Evolutionary conservation across 345 rosid species (phyloP).

Genomic region (Brassica nigra): DNA sequence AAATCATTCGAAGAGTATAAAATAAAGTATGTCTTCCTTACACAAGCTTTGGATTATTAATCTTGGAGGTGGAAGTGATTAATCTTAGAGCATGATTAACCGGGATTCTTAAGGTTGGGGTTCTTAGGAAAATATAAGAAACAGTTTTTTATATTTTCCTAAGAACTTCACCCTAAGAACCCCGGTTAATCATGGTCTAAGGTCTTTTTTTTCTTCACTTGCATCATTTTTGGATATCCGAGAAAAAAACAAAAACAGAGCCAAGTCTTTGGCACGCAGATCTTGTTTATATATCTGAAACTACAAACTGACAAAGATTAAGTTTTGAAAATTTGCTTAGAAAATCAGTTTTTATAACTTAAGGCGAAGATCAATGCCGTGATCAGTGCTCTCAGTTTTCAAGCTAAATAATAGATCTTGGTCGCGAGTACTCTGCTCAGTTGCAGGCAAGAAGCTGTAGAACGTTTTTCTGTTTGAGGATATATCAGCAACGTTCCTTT

Average conservation of each 20-base stretch:
- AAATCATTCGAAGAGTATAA: background rate
- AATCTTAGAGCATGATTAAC: too few species aligned
- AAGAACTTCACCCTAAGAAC: too few species aligned
- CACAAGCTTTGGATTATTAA: background rate
- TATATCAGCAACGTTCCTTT: conserved; percentile 6
- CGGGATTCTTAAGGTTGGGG: too few species aligned
- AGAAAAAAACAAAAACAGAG: background rate
- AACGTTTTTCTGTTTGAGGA: conserved; percentile 37
- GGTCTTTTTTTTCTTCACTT: background rate
- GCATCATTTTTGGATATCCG: background rate
- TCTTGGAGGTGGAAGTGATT: background rate
- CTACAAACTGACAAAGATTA: conserved; percentile 19
- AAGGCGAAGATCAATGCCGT: conserved; percentile 58
- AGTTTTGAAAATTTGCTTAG: background rate
- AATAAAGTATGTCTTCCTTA: too few species aligned
- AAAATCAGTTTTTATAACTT: conserved; percentile 40
- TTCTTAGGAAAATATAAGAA: too few species aligned
- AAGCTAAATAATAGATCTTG: conserved; percentile 42
- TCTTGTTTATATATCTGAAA: conserved; percentile 14
- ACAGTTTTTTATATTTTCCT: too few species aligned
- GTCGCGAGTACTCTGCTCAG: conserved; percentile 35
- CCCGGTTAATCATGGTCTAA: too few species aligned
- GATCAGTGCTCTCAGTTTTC: conserved; percentile 42
- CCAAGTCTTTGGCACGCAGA: background rate
- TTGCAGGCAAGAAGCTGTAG: conserved; percentile 47